A percentile compares a stretch with the other conserved stretches of the same genome.
Evolutionary conservation across 176 grass and related monocot genomes (phyloP).

Genomic region (Zea mays): DNA sequence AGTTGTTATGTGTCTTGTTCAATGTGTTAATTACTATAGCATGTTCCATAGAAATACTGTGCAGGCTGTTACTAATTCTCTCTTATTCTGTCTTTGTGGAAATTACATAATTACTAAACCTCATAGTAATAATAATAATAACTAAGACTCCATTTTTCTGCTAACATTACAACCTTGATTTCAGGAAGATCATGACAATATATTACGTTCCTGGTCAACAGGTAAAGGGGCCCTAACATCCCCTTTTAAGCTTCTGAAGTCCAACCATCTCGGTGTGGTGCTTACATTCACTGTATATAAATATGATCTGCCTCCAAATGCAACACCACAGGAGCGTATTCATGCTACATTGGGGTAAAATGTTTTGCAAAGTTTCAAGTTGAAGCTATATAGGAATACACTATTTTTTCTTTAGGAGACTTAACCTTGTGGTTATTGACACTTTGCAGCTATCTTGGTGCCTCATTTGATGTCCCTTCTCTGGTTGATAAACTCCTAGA

Average conservation of each 20-base stretch:
- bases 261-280: constrained; percentile 74
- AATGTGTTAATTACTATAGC: background rate
- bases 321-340: constrained; percentile 54
- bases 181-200: constrained; percentile 79
- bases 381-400: background rate
- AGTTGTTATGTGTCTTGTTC: background rate
- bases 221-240: constrained; percentile 76
- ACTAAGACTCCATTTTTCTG: background rate
- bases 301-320: constrained; percentile 56
- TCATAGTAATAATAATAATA: too few species aligned
- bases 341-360: constrained; percentile 69
- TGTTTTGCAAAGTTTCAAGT: constrained; percentile 12
- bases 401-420: background rate
- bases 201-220: constrained; percentile 62
- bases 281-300: constrained; percentile 86
- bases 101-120: background rate
- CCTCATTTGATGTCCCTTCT: constrained; percentile 87
- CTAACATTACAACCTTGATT: constrained; percentile 14
- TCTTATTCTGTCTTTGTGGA: background rate
- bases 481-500: constrained; percentile 79
- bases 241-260: constrained; percentile 79
- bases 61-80: background rate
- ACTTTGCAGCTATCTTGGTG: constrained; percentile 65
- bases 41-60: too few species aligned
- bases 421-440: constrained; percentile 26